phyloP scores from a whole-genome alignment of 441 rosid species.

The Raphanus hybrid region DNA sequence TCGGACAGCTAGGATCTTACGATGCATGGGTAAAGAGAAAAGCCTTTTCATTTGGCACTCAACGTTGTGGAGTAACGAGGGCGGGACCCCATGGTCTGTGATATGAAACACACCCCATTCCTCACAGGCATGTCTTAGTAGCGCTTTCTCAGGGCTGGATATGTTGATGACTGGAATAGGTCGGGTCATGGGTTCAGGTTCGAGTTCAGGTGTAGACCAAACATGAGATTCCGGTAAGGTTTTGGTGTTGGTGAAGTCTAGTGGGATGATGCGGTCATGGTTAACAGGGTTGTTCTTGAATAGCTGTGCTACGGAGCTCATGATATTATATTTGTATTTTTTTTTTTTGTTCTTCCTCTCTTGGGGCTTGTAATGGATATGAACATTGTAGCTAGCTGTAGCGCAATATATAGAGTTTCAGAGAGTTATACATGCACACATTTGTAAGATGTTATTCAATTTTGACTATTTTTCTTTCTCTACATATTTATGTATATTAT shows the following conservation, averaged over 20 bases:
- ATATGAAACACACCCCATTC: constrained; percentile 61
- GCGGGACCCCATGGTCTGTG: constrained; percentile 54
- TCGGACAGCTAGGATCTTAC: constrained; percentile 48
- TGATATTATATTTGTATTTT: background rate
- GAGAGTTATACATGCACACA: background rate
- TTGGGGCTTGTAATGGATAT: constrained; percentile 21
- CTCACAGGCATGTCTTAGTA: constrained; percentile 47
- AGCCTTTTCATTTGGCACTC: constrained; percentile 46
- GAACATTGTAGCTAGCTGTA: constrained; percentile 1
- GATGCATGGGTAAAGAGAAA: constrained; percentile 50
- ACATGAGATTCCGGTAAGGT: constrained; percentile 40
- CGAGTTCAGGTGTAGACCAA: constrained; percentile 29
- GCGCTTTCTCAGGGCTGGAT: constrained; percentile 16
- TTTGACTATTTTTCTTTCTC: constrained; percentile 6
- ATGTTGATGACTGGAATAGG: constrained; percentile 49
- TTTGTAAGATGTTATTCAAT: constrained; percentile 8
- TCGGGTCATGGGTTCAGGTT: background rate
- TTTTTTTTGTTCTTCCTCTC: background rate
- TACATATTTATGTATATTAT: background rate
- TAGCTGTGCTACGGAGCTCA: constrained; percentile 38
- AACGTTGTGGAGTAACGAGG: constrained; percentile 41
- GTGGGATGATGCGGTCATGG: constrained; percentile 41
- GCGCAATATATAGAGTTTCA: constrained; percentile 30
- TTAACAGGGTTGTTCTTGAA: constrained; percentile 42
- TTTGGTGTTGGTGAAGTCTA: constrained; percentile 39